Conservation (phyloP, 2,329 filamentous ascomycete genomes). For the Calonectria honghensis region DNA sequence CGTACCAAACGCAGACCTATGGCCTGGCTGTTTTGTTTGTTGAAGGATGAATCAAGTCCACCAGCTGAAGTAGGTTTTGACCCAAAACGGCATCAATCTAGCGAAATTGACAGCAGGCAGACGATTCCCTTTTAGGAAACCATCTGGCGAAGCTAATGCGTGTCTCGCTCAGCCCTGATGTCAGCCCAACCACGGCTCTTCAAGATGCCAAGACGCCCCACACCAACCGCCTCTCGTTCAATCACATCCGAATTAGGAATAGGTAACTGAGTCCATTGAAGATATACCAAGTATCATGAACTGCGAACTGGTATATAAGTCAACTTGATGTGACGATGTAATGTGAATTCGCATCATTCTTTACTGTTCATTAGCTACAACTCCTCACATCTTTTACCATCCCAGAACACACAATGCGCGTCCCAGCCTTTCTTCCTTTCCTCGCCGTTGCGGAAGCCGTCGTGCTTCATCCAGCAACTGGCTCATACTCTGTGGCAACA, state of each 20-base stretch:
- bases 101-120: slow-evolving; percentile 38
- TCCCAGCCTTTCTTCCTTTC: slow-evolving; percentile 39
- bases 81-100: slow-evolving; percentile 44
- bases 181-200: neutral
- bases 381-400: neutral
- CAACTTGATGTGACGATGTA: no score
- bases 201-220: neutral
- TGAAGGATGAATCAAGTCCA: neutral
- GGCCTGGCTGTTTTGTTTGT: neutral
- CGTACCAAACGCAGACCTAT: neutral
- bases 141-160: slow-evolving; percentile 50
- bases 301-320: neutral
- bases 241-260: slow-evolving; percentile 37
- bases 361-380: neutral
- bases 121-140: slow-evolving; percentile 46
- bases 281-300: neutral
- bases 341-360: neutral
- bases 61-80: slow-evolving; percentile 38
- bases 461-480: slow-evolving; percentile 52
- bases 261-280: neutral
- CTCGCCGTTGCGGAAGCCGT: slow-evolving; percentile 50
- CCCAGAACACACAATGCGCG: slow-evolving; percentile 45
- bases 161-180: slow-evolving; percentile 4
- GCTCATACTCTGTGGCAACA: slow-evolving; percentile 56
- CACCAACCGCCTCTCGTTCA: slow-evolving; percentile 39